Evolutionary conservation across 441 rosid genomes (phyloP).

Genomic region (Cnidoscolus chayamansa): DNA sequence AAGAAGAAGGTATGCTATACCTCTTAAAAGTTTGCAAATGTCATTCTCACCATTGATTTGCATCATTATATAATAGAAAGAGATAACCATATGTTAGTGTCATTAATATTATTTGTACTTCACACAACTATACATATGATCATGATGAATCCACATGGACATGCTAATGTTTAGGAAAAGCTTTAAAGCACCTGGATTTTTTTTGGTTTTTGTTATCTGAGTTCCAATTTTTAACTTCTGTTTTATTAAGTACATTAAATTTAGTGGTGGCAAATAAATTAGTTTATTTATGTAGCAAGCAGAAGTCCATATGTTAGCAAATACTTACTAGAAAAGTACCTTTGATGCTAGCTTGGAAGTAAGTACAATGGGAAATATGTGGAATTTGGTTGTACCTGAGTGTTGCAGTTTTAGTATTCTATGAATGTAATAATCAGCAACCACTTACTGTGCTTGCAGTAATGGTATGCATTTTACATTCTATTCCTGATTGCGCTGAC

Average conservation of each 20-base stretch:
- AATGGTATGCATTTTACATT: background rate
- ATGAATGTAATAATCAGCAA: background rate
- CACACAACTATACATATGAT: background rate
- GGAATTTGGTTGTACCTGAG: background rate
- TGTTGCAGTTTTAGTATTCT: background rate
- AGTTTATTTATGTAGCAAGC: background rate
- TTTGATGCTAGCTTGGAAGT: background rate
- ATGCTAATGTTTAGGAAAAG: background rate
- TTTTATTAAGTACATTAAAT: too few species aligned
- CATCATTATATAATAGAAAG: background rate
- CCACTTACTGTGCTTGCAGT: background rate
- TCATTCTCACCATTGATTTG: background rate
- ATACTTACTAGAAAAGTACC: background rate
- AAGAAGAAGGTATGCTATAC: conserved; percentile 57
- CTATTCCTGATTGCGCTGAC: background rate
- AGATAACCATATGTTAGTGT: background rate
- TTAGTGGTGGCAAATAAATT: background rate
- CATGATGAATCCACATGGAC: background rate
- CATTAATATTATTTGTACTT: background rate
- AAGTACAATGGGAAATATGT: background rate
- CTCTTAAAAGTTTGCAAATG: background rate
- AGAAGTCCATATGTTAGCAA: background rate
- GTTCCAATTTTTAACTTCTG: background rate
- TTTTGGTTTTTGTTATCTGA: background rate
- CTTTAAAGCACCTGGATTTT: too few species aligned